Percentiles rank a stretch among this genome's conserved stretches.
These are phyloP conservation scores for Knoxia roxburghii DNA, from an alignment of 257 asterid species.

Conservation along the genomic window DNA sequence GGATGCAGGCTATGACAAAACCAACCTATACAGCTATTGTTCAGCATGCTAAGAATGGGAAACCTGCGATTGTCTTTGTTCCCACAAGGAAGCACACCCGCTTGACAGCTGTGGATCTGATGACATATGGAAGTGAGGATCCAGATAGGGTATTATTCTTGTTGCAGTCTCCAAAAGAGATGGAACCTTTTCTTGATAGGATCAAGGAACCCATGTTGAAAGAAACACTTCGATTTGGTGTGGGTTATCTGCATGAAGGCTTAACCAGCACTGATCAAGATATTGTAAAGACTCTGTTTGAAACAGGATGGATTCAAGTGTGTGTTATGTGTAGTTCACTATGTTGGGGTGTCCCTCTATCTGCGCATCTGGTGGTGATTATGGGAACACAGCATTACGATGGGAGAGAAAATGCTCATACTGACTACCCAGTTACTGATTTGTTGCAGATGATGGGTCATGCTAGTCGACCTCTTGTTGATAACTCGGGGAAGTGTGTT, in stretches of 20 bases:
- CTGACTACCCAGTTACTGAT: conserved; percentile 42
- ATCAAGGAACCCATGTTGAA: conserved; percentile 32
- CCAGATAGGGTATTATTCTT: conserved; percentile 27
- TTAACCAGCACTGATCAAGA: conserved; percentile 34
- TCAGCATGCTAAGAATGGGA: conserved; percentile 33
- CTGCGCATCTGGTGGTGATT: conserved; percentile 43
- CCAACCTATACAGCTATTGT: conserved; percentile 38
- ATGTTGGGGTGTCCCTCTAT: conserved; percentile 41
- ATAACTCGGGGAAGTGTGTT: conserved; percentile 38
- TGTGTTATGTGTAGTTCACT: conserved; percentile 39
- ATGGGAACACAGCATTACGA: conserved; percentile 45
- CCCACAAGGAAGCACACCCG: conserved; percentile 44
- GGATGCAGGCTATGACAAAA: conserved; percentile 43
- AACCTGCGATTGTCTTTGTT: conserved; percentile 40
- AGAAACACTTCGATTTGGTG: conserved; percentile 31
- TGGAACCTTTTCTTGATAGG: conserved; percentile 31
- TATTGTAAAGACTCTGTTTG: conserved; percentile 33
- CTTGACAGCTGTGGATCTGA: conserved; percentile 37
- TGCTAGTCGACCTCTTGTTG: conserved; percentile 44
- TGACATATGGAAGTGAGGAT: conserved; percentile 31
- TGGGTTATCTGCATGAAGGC: conserved; percentile 44
- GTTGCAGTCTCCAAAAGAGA: conserved; percentile 23
- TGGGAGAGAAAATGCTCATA: conserved; percentile 37
- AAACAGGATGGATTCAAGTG: conserved; percentile 42
- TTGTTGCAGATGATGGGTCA: conserved; percentile 49